These are phyloP conservation scores for Hanseniaspora valbyensis DNA, from an alignment of 805 yeast species.

Conservation along the genomic window DNA sequence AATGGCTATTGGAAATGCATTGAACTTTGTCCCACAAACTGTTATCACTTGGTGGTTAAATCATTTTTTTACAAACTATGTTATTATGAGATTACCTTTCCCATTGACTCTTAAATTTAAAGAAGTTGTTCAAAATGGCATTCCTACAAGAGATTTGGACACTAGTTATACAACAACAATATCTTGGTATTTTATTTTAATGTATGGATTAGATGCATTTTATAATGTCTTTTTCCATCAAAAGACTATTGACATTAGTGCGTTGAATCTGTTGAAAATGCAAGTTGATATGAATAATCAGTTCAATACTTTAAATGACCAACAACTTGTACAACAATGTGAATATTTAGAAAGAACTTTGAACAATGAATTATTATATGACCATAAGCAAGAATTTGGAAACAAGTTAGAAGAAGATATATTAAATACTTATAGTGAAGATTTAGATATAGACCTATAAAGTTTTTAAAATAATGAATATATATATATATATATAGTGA, in stretches of 20 bases:
- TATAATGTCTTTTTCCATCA: slow-evolving; percentile 58
- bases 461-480: no score
- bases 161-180: slow-evolving; percentile 87
- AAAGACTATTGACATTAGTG: slow-evolving; percentile 7
- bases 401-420: slow-evolving; percentile 56
- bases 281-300: slow-evolving; percentile 12
- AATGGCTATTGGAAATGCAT: slow-evolving; percentile 70
- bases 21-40: slow-evolving; percentile 84
- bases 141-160: slow-evolving; percentile 71
- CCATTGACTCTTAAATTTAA: slow-evolving; percentile 84
- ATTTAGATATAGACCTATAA: slow-evolving; percentile 1
- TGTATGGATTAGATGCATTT: slow-evolving; percentile 72
- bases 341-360: slow-evolving; percentile 44
- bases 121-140: slow-evolving; percentile 82
- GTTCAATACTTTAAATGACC: slow-evolving; percentile 3
- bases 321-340: slow-evolving; percentile 30
- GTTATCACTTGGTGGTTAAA: slow-evolving; percentile 94
- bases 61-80: slow-evolving; percentile 83
- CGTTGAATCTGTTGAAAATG: slow-evolving; percentile 8
- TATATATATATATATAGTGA: not conserved
- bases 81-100: slow-evolving; percentile 80
- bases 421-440: slow-evolving; percentile 20
- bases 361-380: slow-evolving; percentile 62
- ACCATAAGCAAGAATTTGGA: slow-evolving; percentile 44
- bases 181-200: slow-evolving; percentile 89